Percentiles rank a stretch among this genome's conserved stretches.
phyloP scores from a whole-genome alignment of 179 eudicot genomes.

The Heliamphora pulchella region DNA sequence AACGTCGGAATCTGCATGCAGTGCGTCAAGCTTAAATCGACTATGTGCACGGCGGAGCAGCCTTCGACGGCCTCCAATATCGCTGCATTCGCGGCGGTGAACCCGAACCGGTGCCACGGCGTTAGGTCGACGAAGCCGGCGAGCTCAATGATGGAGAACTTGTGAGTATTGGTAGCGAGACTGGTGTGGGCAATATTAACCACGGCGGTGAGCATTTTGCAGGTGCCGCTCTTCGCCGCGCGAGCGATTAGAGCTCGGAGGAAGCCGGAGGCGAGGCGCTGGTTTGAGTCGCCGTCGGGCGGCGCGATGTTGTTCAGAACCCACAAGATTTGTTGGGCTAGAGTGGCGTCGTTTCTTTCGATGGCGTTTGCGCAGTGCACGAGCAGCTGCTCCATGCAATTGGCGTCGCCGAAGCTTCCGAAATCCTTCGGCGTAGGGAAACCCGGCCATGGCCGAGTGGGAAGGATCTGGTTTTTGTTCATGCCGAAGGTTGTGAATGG shows the following conservation, averaged over 20 bases:
- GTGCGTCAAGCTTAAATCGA: slow-evolving; percentile 69
- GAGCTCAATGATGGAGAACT: slow-evolving; percentile 60
- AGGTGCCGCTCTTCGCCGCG: slow-evolving; percentile 42
- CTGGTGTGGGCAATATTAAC: slow-evolving; percentile 21
- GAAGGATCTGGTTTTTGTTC: slow-evolving; percentile 27
- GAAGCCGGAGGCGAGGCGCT: slow-evolving; percentile 73
- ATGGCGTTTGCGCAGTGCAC: slow-evolving; percentile 87
- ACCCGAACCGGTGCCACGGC: slow-evolving; percentile 91
- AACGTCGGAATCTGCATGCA: slow-evolving; percentile 97
- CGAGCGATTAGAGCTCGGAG: slow-evolving; percentile 75
- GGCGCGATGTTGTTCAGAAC: slow-evolving; percentile 83
- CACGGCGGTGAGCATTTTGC: slow-evolving; percentile 37
- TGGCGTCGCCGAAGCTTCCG: slow-evolving; percentile 42
- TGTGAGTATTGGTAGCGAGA: slow-evolving; percentile 31
- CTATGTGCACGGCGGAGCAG: slow-evolving; percentile 47
- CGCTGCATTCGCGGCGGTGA: slow-evolving; percentile 73
- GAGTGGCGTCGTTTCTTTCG: slow-evolving; percentile 65
- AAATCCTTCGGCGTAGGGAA: slow-evolving; percentile 34
- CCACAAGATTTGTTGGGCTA: slow-evolving; percentile 84
- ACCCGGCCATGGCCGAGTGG: slow-evolving; percentile 43
- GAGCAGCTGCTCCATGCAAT: slow-evolving; percentile 74
- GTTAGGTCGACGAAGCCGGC: slow-evolving; percentile 81
- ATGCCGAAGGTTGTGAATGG: slow-evolving; percentile 23
- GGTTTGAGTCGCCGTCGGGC: slow-evolving; percentile 75
- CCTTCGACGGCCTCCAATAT: slow-evolving; percentile 60